Base-by-base conservation (phyloP, 2,329 filamentous ascomycete species). In the Gaeumannomyces tritici region DNA sequence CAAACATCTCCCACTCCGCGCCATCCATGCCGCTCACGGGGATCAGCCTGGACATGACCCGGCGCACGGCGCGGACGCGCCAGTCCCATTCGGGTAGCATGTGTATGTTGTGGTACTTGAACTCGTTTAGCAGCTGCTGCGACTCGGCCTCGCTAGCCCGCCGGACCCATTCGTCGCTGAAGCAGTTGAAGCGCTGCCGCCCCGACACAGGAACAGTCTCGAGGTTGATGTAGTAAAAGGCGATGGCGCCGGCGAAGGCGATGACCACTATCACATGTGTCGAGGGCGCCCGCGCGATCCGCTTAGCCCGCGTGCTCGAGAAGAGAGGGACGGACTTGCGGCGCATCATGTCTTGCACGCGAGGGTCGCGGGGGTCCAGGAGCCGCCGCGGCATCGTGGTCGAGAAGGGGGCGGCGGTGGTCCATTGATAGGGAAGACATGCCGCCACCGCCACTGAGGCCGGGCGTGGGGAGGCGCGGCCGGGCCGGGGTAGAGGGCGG, bases 141-240 rank as follows among this genome's bases (percentile, higher is more conserved):
- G 87, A 85, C 69, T 85, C 77, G 62, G 79, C 72, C 62, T 79
- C 71, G n/a, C 79, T 80, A 35, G 83, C 74, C 61, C 75, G 70
- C 59, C 81, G 79, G 61, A 90, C 85, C 7, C 78, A 72, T 27
- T 78, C 77, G 8, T 84, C 77, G 47, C 77, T 77, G 64, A 86
- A 82, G 70, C 85, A 83, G 72, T 92, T 93, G 81, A 93, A 93
- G 47, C 90, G 82, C 68, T 79, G 79, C 11, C 90, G 83, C 0
- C 88, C 87, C 6, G 86, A 89, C 8, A 91, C 82, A 2, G 89
- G 89, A 18, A 93, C 89, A 35, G 82, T 83, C 72, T 93, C 87
- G 55, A 90, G 76, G 70, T 92, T 88, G 70, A 76, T 79, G 62
- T 86, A 77, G 76, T 91, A 92, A 71, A 91, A 86, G 11, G 71